Base-by-base conservation (phyloP, 805 yeast genomes). In the Diddensiella transvaalensis region DNA sequence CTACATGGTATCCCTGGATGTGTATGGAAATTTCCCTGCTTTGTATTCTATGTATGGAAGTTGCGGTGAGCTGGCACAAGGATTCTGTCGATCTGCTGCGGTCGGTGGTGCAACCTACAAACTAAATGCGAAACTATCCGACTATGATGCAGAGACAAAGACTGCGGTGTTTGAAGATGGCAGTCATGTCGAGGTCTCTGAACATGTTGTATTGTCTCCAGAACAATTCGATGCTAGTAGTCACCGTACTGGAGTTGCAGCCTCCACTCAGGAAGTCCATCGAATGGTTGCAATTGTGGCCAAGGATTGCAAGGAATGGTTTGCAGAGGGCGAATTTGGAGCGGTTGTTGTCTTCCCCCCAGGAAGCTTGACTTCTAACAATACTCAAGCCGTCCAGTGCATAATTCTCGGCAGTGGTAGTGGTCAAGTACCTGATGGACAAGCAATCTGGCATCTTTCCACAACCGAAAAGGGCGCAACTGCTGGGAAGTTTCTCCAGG, bases 41-140 rank as follows among this genome's bases (percentile, higher is more conserved):
- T 74, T 91, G 71, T 83, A 83, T 59, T 85, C 95, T 44, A 91
- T 88, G 72, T 91, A 83, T 68, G 99, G 98, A 49, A 95, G 96
- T 2, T 90, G 96, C 0, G 96, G 98, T 46, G 99, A 91, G 68
- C 72, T 91, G 22, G 83, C 96, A 13, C 99, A 91, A 70, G 99
- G 97, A 1, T 91, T 93, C 67, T 91, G 97, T 69, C 77, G 99
- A 59, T 85, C 95, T 49, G 98, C 98, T 2, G 99, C 99, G 11
- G 98, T 91, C 53, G 98, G 93, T 17, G 98, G 98, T 47, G 85
- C 97, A 47, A 87, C 95, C 29, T 91, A 93, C 69, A 88, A 89
- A 65, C 73, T 91, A 48, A 81, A 83, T 61, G 83, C 93, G 13
- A 70, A 74, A 35, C 67, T 91, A 45, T 69, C 69, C 3, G 78